Evolutionary conservation across 2,329 filamentous ascomycete genomes (phyloP).

Genomic region (Xylariaceae sp.): DNA sequence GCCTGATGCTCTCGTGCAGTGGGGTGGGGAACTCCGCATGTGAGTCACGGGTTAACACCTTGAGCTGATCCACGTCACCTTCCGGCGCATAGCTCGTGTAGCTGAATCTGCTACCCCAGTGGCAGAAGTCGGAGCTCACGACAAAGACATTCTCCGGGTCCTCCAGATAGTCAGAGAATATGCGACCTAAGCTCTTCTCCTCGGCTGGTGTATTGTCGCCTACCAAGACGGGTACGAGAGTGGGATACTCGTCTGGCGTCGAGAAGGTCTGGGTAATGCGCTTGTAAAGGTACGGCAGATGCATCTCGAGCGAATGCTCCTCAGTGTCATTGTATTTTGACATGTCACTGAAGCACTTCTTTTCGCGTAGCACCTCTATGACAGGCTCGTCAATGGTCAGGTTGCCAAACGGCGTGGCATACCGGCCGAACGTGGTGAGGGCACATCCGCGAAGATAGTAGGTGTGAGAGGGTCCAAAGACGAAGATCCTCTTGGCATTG

Average conservation of each 20-base stretch:
- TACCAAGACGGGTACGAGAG: constrained; percentile 78
- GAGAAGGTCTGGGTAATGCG: constrained; percentile 52
- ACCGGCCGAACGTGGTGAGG: constrained; percentile 64
- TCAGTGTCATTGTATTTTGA: constrained; percentile 61
- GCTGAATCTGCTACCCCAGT: constrained; percentile 81
- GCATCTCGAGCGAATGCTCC: constrained; percentile 96
- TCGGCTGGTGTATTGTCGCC: constrained; percentile 63
- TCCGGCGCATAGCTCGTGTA: constrained; percentile 70
- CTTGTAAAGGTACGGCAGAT: constrained; percentile 88
- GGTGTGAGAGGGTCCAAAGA: constrained; percentile 90
- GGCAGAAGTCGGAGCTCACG: constrained; percentile 92
- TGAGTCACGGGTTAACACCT: constrained; percentile 33
- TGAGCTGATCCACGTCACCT: constrained; percentile 37
- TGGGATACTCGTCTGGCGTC: constrained; percentile 55
- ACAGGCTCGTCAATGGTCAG: constrained; percentile 58
- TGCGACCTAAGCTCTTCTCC: constrained; percentile 62
- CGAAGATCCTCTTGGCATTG: constrained; percentile 78
- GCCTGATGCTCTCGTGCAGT: constrained; percentile 81
- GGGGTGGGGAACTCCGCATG: constrained; percentile 38
- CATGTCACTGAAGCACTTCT: constrained; percentile 61
- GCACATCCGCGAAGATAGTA: constrained; percentile 73
- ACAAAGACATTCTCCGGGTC: constrained; percentile 77
- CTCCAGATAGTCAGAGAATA: constrained; percentile 72
- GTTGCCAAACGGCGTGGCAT: constrained; percentile 69
- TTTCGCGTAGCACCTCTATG: constrained; percentile 44